phyloP scores from a whole-genome alignment of 176 grass and related monocot genomes.

The Raddia guianensis region DNA sequence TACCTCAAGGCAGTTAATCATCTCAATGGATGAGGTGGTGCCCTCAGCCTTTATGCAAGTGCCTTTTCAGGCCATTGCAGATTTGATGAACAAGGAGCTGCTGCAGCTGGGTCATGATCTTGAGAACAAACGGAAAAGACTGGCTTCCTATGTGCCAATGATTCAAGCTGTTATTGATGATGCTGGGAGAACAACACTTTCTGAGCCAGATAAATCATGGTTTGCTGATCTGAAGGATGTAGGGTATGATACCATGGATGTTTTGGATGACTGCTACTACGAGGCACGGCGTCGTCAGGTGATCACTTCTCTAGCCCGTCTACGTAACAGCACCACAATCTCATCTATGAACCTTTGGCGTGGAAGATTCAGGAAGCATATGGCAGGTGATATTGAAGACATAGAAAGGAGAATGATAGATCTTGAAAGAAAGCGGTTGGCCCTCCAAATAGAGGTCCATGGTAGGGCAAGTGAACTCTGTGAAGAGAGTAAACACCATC shows the following conservation, averaged over 20 bases:
- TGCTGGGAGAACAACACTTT: constrained; percentile 8
- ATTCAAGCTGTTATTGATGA: constrained; percentile 20
- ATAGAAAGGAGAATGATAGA: neutral
- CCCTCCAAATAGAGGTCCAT: neutral
- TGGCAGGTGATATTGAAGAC: constrained; percentile 3
- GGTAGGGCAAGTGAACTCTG: no score
- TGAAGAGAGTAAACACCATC: neutral
- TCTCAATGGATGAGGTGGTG: constrained; percentile 21
- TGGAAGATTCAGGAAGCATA: neutral
- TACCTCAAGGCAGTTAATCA: neutral
- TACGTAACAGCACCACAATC: neutral
- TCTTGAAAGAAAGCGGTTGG: neutral
- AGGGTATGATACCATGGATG: constrained; percentile 35
- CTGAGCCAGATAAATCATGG: neutral
- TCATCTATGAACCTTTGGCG: neutral
- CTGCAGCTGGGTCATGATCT: neutral
- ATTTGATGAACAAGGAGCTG: constrained; percentile 20
- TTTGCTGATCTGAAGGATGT: constrained; percentile 31
- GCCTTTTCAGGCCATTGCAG: neutral
- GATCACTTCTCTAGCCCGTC: neutral
- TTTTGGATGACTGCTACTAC: constrained; percentile 32
- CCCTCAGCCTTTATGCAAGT: constrained; percentile 43
- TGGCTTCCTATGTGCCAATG: neutral
- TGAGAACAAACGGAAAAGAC: neutral
- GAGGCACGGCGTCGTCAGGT: constrained; percentile 29